phyloP scores from a whole-genome alignment of 805 yeast species.

The Starmerella floricola region DNA sequence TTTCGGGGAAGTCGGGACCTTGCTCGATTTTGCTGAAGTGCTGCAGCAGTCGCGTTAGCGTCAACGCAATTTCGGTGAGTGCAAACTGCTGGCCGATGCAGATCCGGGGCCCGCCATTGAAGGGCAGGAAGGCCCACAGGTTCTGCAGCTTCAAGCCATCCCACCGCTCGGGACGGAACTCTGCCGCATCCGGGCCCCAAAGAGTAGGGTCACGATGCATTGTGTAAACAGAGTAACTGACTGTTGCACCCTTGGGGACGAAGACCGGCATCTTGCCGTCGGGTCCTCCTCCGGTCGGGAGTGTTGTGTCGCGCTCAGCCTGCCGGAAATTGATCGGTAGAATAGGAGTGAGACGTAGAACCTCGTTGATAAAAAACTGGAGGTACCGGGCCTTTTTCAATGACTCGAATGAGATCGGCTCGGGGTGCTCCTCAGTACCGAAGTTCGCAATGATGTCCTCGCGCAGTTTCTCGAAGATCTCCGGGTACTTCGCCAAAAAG shows the following conservation, averaged over 20 bases:
- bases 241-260: slow-evolving; percentile 32
- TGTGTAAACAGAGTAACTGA: slow-evolving; percentile 30
- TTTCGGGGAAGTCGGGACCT: slow-evolving; percentile 5
- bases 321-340: slow-evolving; percentile 36
- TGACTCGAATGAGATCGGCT: slow-evolving; percentile 30
- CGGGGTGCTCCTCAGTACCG: not conserved
- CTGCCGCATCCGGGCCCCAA: slow-evolving; percentile 34
- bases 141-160: slow-evolving; percentile 23
- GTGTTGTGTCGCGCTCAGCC: slow-evolving; percentile 33
- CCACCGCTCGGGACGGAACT: slow-evolving; percentile 40
- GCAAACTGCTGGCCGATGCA: slow-evolving; percentile 43
- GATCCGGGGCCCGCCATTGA: slow-evolving; percentile 40
- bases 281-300: slow-evolving; percentile 39
- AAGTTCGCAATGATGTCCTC: slow-evolving; percentile 10
- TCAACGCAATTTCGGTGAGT: slow-evolving; percentile 36
- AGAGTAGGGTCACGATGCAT: slow-evolving; percentile 32
- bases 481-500: slow-evolving; percentile 34
- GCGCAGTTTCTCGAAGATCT: slow-evolving; percentile 30
- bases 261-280: slow-evolving; percentile 30
- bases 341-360: slow-evolving; percentile 36
- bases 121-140: slow-evolving; percentile 38
- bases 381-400: slow-evolving; percentile 35
- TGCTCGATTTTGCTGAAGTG: slow-evolving; percentile 18
- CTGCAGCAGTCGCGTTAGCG: slow-evolving; percentile 32
- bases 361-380: slow-evolving; percentile 35